A percentile compares a stretch with the other conserved stretches of the same genome.
Evolutionary conservation across 176 grass and related monocot species (phyloP).

Genomic region (Oryza coarctata): DNA sequence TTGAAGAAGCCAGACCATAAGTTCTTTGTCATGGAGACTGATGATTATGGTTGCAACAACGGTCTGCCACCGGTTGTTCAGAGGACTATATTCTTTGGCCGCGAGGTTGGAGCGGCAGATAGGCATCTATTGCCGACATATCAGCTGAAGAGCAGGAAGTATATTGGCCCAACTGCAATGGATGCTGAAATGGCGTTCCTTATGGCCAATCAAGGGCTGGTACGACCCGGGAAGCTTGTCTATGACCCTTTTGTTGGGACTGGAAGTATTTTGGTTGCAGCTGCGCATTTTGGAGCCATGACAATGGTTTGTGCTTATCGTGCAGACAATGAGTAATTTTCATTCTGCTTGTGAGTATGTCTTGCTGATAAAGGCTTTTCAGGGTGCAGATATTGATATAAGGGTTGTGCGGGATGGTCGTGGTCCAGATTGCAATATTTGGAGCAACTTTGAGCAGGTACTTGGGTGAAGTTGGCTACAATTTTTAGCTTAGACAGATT

Average conservation of each 20-base stretch:
- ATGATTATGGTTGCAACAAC: slow-evolving; percentile 82
- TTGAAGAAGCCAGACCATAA: slow-evolving; percentile 76
- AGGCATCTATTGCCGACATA: slow-evolving; percentile 86
- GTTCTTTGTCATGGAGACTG: slow-evolving; percentile 91
- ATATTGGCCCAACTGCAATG: slow-evolving; percentile 91
- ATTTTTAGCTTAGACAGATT: background rate
- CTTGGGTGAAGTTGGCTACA: background rate
- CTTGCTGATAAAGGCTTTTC: slow-evolving; percentile 43
- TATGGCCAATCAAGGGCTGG: slow-evolving; percentile 91
- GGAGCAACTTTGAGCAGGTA: slow-evolving; percentile 99
- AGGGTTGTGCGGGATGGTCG: slow-evolving; percentile 93
- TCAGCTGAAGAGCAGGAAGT: slow-evolving; percentile 90
- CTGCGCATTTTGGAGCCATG: slow-evolving; percentile 95
- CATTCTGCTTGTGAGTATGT: slow-evolving; percentile 7
- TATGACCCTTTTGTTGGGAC: slow-evolving; percentile 97
- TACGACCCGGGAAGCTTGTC: slow-evolving; percentile 64
- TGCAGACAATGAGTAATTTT: background rate
- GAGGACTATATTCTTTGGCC: slow-evolving; percentile 81
- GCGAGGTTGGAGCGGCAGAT: slow-evolving; percentile 82
- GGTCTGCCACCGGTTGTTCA: slow-evolving; percentile 82
- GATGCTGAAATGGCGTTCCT: slow-evolving; percentile 94
- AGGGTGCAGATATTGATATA: slow-evolving; percentile 99
- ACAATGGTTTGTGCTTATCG: slow-evolving; percentile 74
- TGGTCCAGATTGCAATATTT: slow-evolving; percentile 91
- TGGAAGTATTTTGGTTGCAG: slow-evolving; percentile 88